Conservation (phyloP, 208 protist genomes). For the Crithidia mellificae region DNA sequence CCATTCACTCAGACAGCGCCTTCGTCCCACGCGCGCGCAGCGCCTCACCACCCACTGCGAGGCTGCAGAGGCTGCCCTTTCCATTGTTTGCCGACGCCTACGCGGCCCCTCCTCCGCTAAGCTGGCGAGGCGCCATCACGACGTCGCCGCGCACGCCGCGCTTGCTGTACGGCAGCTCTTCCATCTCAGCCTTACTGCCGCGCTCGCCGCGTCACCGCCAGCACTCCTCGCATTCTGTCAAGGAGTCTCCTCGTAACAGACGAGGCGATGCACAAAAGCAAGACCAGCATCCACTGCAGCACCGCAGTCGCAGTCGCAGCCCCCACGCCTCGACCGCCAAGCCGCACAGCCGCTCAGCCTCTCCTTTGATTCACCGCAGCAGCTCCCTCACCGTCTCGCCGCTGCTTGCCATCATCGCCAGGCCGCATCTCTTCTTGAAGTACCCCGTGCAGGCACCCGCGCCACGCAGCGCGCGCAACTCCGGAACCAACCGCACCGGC, state of each 20-base stretch:
- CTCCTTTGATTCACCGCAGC: neutral
- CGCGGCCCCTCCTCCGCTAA: neutral
- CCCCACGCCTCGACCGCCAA: neutral
- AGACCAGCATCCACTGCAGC: neutral
- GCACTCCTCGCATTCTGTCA: too few relatives aligned
- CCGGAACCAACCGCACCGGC: neutral
- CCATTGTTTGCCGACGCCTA: neutral
- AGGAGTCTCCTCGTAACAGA: too few relatives aligned
- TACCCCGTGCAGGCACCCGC: constrained; percentile 23
- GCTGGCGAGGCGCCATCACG: neutral
- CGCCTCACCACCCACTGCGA: neutral
- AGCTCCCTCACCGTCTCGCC: neutral
- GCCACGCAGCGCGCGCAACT: neutral
- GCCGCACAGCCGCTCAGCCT: neutral
- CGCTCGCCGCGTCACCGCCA: neutral
- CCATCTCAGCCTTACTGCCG: neutral
- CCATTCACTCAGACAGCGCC: constrained; percentile 17
- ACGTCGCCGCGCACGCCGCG: constrained; percentile 6
- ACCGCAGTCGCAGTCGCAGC: constrained; percentile 5
- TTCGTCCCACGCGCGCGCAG: constrained; percentile 20
- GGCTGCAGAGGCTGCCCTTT: neutral
- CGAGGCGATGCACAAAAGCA: too few relatives aligned
- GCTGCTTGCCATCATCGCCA: constrained; percentile 27
- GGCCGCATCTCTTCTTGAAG: constrained; percentile 55
- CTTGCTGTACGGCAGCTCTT: constrained; percentile 1